Evolutionary conservation across 169 alveolate genomes (phyloP).

Genomic region (Fabrea salina): DNA sequence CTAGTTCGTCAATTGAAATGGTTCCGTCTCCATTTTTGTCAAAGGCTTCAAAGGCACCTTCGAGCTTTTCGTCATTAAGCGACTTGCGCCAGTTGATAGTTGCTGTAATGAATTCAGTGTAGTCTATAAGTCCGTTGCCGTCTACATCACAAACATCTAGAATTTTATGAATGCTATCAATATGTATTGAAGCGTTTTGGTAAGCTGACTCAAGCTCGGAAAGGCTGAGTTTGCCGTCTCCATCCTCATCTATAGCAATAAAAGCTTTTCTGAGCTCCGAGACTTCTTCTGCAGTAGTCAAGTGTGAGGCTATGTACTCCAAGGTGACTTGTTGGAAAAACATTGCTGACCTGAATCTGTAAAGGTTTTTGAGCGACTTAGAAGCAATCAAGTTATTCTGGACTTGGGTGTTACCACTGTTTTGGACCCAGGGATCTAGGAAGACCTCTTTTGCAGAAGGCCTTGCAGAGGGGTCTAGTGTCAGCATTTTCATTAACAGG

Average conservation of each 20-base stretch:
- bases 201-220: slow-evolving; percentile 52
- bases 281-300: slow-evolving; percentile 49
- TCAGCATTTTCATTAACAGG: slow-evolving; percentile 42
- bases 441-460: slow-evolving; percentile 68
- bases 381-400: neutral
- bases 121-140: slow-evolving; percentile 79
- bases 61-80: slow-evolving; percentile 53
- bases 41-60: slow-evolving; percentile 62
- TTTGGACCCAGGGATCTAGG: neutral
- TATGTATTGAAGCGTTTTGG: slow-evolving; percentile 41
- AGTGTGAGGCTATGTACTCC: slow-evolving; percentile 50
- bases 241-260: slow-evolving; percentile 52
- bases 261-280: slow-evolving; percentile 51
- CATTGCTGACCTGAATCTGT: too few relatives aligned
- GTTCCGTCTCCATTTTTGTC: slow-evolving; percentile 72
- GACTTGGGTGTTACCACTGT: neutral
- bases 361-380: slow-evolving; percentile 36
- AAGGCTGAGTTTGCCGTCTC: slow-evolving; percentile 58
- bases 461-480: slow-evolving; percentile 61
- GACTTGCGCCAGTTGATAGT: slow-evolving; percentile 47
- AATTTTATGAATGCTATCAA: slow-evolving; percentile 64
- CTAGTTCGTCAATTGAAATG: slow-evolving; percentile 58
- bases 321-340: slow-evolving; percentile 61
- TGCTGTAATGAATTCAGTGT: slow-evolving; percentile 71
- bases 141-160: slow-evolving; percentile 76